phyloP scores from a whole-genome alignment of 2,329 filamentous ascomycete genomes.

The Fusarium napiforme region DNA sequence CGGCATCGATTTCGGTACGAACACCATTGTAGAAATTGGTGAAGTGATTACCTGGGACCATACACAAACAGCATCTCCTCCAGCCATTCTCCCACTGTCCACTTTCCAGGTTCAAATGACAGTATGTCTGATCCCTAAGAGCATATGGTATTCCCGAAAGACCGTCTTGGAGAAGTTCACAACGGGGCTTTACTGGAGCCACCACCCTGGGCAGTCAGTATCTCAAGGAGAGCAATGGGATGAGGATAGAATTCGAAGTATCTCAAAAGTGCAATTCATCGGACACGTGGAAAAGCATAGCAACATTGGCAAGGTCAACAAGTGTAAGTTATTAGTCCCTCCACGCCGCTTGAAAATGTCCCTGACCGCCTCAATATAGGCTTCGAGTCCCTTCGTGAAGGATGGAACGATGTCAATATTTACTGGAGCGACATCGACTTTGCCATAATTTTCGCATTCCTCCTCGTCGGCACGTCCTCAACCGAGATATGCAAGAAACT shows the following conservation, averaged over 20 bases:
- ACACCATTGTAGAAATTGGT: not conserved
- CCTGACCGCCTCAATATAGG: not conserved
- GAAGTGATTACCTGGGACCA: conserved; percentile 9
- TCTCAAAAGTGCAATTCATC: conserved; percentile 6
- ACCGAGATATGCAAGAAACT: conserved; percentile 1
- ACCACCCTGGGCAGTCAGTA: not conserved
- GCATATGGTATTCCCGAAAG: conserved; percentile 7
- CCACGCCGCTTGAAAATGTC: rapidly evolving
- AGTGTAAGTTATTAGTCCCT: not conserved
- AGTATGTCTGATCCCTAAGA: conserved; percentile 14
- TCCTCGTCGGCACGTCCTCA: conserved; percentile 3
- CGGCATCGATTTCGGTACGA: not conserved
- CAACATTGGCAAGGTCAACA: not conserved
- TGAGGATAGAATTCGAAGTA: not conserved
- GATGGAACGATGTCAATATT: conserved; percentile 11
- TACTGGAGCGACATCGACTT: conserved; percentile 28
- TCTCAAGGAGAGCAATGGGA: not conserved
- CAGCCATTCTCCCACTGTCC: not conserved
- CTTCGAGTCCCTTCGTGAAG: not conserved
- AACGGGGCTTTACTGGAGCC: conserved; percentile 9
- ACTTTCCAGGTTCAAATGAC: conserved; percentile 6
- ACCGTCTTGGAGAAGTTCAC: conserved; percentile 10
- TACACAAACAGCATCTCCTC: not conserved
- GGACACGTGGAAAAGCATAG: conserved; percentile 1
- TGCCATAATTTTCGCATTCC: not conserved